Conservation (phyloP, 2,329 filamentous ascomycete genomes). For the Lasiodiplodia hormozganensis region DNA sequence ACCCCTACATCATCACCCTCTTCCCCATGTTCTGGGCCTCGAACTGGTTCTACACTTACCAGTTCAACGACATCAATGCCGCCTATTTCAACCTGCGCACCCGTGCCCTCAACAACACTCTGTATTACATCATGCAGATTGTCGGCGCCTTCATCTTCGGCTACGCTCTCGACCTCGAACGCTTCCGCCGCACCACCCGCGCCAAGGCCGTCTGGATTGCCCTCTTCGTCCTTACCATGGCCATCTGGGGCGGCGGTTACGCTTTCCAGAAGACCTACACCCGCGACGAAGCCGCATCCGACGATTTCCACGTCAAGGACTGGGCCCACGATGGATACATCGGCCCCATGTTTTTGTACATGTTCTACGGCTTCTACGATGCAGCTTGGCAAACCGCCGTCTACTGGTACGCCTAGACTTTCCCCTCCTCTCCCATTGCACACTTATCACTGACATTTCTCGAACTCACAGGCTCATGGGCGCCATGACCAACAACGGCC, state of each 20-base stretch:
- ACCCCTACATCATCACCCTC: slow-evolving; percentile 75
- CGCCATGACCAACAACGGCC: slow-evolving; percentile 87
- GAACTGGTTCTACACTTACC: slow-evolving; percentile 83
- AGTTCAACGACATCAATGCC: slow-evolving; percentile 76
- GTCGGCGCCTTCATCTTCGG: slow-evolving; percentile 77
- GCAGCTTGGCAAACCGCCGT: slow-evolving; percentile 88
- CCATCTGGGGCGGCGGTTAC: slow-evolving; percentile 83
- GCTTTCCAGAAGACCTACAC: slow-evolving; percentile 73
- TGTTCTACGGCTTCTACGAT: slow-evolving; percentile 90
- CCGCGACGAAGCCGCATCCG: slow-evolving; percentile 43
- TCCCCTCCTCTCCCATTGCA: neutral
- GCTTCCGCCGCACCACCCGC: slow-evolving; percentile 68
- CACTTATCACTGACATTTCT: neutral
- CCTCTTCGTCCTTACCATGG: slow-evolving; percentile 75
- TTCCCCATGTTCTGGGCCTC: slow-evolving; percentile 82
- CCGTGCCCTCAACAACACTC: slow-evolving; percentile 74
- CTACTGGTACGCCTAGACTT: slow-evolving; percentile 72
- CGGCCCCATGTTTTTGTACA: slow-evolving; percentile 86
- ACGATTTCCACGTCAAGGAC: slow-evolving; percentile 56
- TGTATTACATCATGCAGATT: slow-evolving; percentile 84
- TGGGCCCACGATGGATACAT: slow-evolving; percentile 73
- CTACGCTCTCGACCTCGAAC: slow-evolving; percentile 67
- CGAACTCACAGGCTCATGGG: slow-evolving; percentile 77
- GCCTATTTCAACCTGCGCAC: slow-evolving; percentile 77
- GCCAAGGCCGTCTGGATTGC: slow-evolving; percentile 69